Evolutionary conservation across 176 grass and related monocot genomes (phyloP), one percentile per base, ranked within the genome.

Genomic region (Aechmea fasciata): DNA sequence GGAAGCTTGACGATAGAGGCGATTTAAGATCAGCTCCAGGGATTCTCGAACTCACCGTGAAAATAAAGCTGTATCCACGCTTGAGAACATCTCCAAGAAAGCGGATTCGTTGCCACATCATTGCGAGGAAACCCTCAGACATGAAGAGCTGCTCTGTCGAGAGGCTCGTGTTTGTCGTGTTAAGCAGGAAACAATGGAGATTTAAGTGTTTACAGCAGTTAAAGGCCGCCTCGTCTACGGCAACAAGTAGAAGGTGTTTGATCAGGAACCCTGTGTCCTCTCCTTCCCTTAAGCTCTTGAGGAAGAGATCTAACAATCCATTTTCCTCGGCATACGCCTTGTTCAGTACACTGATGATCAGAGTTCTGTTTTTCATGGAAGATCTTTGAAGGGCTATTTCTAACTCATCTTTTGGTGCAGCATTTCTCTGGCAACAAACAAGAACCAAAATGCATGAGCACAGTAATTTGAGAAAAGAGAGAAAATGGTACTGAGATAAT

Each of bases 331-430:
- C 75, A 70, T 84, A 91, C 20, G 87, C 87, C 28, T 82, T 71
- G 78, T 91, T 96, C 50, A 96, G 75, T 54, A 84, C 84, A 68
- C 79, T 90, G 52, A 96, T 49, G 69, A 96, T 91, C 80, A 96
- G 65, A 18, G 80, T 91, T 73, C 72, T 67, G 80, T 88, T 86
- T 0, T 64, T 75, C 82, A 79, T 96, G 47, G 91, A 69, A 11
- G 87, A 80, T 13, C 24, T 81, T 52, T 64, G 24, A 47, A 91
- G 83, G 1, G 75, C 77, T 10, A 33, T 67, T 57, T 86, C 68
- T 59, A 91, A 77, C 80, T 66, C 63, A 57, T 10, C 65, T 41
- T 80, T 78, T 13, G 10, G 9, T 29, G 12, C 33, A 67, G 5
- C 28, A 48, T 47, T 47, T 67, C 10, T 48, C 65, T 67, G 65